Conservation (phyloP, 768 basidiomycete genomes). For the Goffeauzyma gilvescens region DNA sequence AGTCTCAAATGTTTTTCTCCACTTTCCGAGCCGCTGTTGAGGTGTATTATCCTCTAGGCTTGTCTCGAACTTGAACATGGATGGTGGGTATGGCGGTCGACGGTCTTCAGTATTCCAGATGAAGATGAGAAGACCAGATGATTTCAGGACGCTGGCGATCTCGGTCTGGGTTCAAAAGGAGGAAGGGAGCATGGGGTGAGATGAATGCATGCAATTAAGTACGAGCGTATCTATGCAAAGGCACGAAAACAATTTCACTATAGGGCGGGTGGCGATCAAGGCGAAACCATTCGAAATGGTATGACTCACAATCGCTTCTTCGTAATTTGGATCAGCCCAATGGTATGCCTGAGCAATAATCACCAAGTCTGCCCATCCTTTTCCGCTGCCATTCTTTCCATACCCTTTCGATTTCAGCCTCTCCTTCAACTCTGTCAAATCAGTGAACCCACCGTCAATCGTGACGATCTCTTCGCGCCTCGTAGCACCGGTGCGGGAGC, state of each 20-base stretch:
- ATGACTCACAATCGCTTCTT: constrained; percentile 40
- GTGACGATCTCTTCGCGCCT: constrained; percentile 9
- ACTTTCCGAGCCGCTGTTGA: constrained; percentile 58
- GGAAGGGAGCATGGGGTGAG: neutral
- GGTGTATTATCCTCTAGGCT: constrained; percentile 40
- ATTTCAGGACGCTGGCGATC: constrained; percentile 62
- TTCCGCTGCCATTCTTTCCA: too few species aligned
- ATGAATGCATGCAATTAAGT: neutral
- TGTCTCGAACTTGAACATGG: constrained; percentile 2
- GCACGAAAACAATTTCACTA: too few species aligned
- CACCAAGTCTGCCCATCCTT: constrained; percentile 19
- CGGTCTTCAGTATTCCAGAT: constrained; percentile 70
- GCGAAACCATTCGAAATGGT: too few species aligned
- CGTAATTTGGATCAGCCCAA: constrained; percentile 64
- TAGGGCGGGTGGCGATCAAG: too few species aligned
- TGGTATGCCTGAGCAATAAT: constrained; percentile 55
- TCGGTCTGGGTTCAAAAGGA: constrained; percentile 36
- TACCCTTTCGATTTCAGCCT: constrained; percentile 4
- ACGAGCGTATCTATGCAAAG: too few species aligned
- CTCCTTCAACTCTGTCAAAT: constrained; percentile 14
- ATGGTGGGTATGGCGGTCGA: constrained; percentile 3
- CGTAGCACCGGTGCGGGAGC: too few species aligned
- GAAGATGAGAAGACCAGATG: constrained; percentile 48
- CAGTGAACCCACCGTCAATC: constrained; percentile 25
- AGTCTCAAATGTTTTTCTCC: constrained; percentile 53